phyloP scores from a whole-genome alignment of 2,329 filamentous ascomycete genomes.

The Xylaria sp. region DNA sequence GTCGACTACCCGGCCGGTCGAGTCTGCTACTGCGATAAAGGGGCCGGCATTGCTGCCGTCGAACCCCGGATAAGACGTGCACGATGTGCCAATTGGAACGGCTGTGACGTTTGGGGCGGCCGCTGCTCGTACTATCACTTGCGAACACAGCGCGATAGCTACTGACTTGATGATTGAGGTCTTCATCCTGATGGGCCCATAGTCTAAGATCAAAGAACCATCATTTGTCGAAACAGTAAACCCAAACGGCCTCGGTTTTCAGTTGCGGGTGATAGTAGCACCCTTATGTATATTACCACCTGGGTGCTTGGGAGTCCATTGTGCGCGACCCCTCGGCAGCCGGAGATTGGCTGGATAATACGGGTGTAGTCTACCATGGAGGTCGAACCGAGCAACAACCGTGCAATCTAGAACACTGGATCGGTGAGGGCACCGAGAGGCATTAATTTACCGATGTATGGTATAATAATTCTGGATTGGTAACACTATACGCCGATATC shows the following conservation, averaged over 20 bases:
- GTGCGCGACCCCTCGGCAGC: constrained; percentile 6
- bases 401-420: constrained; percentile 17
- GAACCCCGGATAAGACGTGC: constrained; percentile 34
- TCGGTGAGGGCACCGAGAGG: constrained; percentile 3
- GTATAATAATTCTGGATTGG: neutral
- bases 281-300: constrained; percentile 17
- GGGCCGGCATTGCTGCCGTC: constrained; percentile 24
- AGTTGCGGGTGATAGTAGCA: neutral
- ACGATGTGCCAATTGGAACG: constrained; percentile 27
- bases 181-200: neutral
- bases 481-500: neutral
- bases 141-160: constrained; percentile 6
- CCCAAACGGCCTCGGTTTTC: neutral
- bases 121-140: too few species aligned
- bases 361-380: constrained; percentile 9
- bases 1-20: constrained; percentile 31
- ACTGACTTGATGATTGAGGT: neutral
- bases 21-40: constrained; percentile 33
- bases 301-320: constrained; percentile 1
- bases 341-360: constrained; percentile 35
- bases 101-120: constrained; percentile 29
- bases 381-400: neutral
- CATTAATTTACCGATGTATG: constrained; percentile 19
- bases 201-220: neutral
- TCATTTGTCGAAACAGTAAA: neutral